phyloP scores from a whole-genome alignment of 2,329 filamentous ascomycete species.

The Fusarium hostae region DNA sequence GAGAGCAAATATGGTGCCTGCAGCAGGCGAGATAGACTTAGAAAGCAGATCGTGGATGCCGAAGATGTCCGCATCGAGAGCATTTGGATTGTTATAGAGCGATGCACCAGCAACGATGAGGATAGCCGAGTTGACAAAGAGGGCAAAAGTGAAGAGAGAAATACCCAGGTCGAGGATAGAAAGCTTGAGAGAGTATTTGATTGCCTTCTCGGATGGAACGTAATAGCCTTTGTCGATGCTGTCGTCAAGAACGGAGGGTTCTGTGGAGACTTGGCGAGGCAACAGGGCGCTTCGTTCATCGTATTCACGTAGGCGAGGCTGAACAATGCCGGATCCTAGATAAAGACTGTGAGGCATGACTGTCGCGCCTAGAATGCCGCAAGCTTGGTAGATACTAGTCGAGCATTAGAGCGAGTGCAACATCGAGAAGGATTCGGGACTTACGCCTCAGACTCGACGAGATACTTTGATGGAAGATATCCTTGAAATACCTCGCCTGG shows the following conservation, averaged over 20 bases:
- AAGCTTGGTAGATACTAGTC: conserved; percentile 71
- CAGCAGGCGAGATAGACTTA: conserved; percentile 74
- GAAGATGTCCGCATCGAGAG: conserved; percentile 80
- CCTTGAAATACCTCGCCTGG: conserved; percentile 71
- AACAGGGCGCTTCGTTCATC: conserved; percentile 49
- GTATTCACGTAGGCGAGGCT: conserved; percentile 72
- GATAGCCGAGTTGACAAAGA: conserved; percentile 86
- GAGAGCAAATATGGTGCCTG: conserved; percentile 83
- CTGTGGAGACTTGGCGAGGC: neutral
- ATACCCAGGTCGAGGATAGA: conserved; percentile 76
- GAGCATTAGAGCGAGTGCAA: conserved; percentile 14
- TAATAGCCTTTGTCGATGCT: conserved; percentile 66
- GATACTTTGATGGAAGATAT: conserved; percentile 69
- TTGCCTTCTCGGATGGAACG: conserved; percentile 76
- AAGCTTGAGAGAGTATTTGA: conserved; percentile 77
- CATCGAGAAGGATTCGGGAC: conserved; percentile 2
- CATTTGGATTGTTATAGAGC: conserved; percentile 71
- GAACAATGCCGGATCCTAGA: conserved; percentile 75
- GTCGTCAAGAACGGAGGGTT: neutral
- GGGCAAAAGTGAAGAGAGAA: conserved; percentile 82
- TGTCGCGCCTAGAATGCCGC: conserved; percentile 80
- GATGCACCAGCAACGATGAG: conserved; percentile 84
- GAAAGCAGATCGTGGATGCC: conserved; percentile 81
- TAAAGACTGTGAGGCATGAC: conserved; percentile 78
- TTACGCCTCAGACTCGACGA: conserved; percentile 67